Evolutionary conservation across 2,329 filamentous ascomycete species (phyloP), one percentile per base, ranked within the genome.

Genomic region (Lecanicillium sp.): DNA sequence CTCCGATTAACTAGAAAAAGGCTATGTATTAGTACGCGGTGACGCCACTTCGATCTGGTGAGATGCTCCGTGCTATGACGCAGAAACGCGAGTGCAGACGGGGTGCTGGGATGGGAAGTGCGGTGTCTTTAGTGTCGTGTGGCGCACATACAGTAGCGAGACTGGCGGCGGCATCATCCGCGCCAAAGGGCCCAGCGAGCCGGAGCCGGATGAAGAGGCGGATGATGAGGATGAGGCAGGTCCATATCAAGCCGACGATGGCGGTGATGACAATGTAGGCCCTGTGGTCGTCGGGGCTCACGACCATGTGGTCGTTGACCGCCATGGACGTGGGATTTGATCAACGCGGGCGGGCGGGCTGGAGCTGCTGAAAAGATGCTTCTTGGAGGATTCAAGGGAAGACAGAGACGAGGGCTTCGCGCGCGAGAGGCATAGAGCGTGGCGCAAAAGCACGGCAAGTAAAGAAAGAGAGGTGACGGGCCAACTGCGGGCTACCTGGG

Each of bases 241-340:
- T 53, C 53, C 53, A 55, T 3, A 33, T 51, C 33, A 51, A 41
- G 14, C 53, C 53, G 14, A 55, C 46, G n/a, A 50, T 26, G 29
- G 47, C 51, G 7, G 49, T 24, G 19, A 55, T 53, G 49, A 52
- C 48, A n/a, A 55, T 53, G 21, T 49, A 48, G 5, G 51, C 53
- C 11, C 47, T 43, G 20, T 53, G 51, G 36, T 55, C 51, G 23
- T 41, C 42, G 23, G 47, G 32, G n/a, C 47, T 48, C 24, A 51
- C 48, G 37, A 23, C 40, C 37, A 50, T 15, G 29, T 49, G 39
- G 44, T 43, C 24, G 7, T 35, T 36, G 40, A 50, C 24, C 4
- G 44, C 44, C 44, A 47, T 47, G 20, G 26, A 47, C 17, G 6
- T 29, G 26, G 12, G 14, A n/a, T 15, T 4, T 10, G 29, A 27